Base-by-base conservation (phyloP, 139 green algal species). In the Chlamydomonas applanata region DNA sequence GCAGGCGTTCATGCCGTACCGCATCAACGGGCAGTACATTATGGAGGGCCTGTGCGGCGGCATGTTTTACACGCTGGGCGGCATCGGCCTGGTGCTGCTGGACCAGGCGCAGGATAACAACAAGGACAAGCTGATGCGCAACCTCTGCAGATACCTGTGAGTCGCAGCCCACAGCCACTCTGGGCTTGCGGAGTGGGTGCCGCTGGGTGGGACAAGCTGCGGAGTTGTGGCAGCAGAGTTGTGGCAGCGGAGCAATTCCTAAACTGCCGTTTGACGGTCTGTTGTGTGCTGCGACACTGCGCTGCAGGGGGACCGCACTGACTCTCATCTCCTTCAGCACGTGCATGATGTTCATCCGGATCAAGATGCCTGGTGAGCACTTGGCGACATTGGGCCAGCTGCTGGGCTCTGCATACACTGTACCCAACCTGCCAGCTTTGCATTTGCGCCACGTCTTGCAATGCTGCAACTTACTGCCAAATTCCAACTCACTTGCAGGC, bases 11-110 rank as follows among this genome's bases (percentile, higher is more conserved):
- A 82, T 92, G 83, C 77, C 83, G 2, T 81, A 83, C 34, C 74
- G 87, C 3, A 79, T 91, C 20, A 92, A 92, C 34, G 80, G 78
- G 22, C 87, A 92, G 74, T 92, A 89, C 66, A 92, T 92, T 61
- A 78, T 92, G 11, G 87, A 92, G 66, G 87, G 87, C 11, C 30
- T 91, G 13, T 82, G 77, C 29, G 85, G 86, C 0, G 87, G 86
- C 19, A 86, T 92, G 61, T 87, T 92, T 61, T 89, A 91, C 78
- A 86, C 82, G 0, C 52, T 92, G 4, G 87, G 87, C 70, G 87
- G 87, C 20, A 30, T 75, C 2, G 75, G 75, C 25, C 56, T 80
- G 20, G 73, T 80, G 4, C n/a, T 80, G 57, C 59, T 80, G 45
- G 75, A 74, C 25, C 68, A 75, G 4, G 56, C 53, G 61, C 59